These are phyloP conservation scores for Exophiala lecanii-corni DNA, from an alignment of 2,329 filamentous ascomycete genomes.

Conservation along the genomic window DNA sequence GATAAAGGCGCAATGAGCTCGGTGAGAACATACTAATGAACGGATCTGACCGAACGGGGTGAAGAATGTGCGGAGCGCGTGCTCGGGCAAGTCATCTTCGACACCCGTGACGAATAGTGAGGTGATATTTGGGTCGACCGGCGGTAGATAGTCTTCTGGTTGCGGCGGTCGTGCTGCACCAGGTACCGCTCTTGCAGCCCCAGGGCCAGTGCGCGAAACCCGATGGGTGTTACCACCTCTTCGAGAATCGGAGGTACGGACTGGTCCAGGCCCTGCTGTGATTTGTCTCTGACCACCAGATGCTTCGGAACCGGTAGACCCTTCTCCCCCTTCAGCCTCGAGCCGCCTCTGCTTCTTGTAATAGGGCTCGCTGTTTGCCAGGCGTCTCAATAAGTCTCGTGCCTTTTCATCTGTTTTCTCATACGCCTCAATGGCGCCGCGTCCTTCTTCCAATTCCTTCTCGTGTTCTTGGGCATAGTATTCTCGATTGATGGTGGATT, in stretches of 20 bases:
- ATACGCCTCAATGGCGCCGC: slow-evolving; percentile 80
- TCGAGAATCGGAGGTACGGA: slow-evolving; percentile 64
- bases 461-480: slow-evolving; percentile 98
- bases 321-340: slow-evolving; percentile 46
- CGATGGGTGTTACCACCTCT: slow-evolving; percentile 38
- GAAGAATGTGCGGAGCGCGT: slow-evolving; percentile 87
- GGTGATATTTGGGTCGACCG: slow-evolving; percentile 77
- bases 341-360: slow-evolving; percentile 81
- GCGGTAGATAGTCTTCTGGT: slow-evolving; percentile 80
- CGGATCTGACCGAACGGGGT: slow-evolving; percentile 82
- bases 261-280: slow-evolving; percentile 62
- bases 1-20: slow-evolving; percentile 94
- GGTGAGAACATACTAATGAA: slow-evolving; percentile 90
- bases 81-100: slow-evolving; percentile 91
- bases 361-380: slow-evolving; percentile 92
- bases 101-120: slow-evolving; percentile 93
- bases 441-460: slow-evolving; percentile 86
- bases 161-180: slow-evolving; percentile 71
- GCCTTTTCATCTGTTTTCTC: slow-evolving; percentile 98
- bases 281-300: slow-evolving; percentile 43
- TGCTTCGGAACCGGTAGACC: slow-evolving; percentile 40
- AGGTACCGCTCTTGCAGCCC: slow-evolving; percentile 59
- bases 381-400: slow-evolving; percentile 72
- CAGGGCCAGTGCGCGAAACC: slow-evolving; percentile 42
- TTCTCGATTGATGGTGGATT: slow-evolving; percentile 89